Evolutionary conservation across 208 protist genomes (phyloP).

Genomic region (Angomonas desouzai): DNA sequence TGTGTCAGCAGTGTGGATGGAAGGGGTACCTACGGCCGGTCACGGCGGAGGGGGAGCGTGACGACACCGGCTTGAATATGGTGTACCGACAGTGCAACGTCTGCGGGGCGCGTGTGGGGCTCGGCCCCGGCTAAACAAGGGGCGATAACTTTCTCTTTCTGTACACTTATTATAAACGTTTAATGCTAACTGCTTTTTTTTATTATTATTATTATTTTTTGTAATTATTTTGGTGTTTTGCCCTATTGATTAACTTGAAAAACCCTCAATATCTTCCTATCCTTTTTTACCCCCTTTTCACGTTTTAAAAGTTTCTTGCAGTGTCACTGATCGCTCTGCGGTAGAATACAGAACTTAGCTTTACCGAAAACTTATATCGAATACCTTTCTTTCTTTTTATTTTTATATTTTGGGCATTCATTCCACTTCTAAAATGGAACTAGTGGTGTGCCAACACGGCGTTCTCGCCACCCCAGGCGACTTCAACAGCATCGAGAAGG

Average conservation of each 20-base stretch:
- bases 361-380: not conserved
- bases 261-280: too few species aligned
- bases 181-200: conserved; percentile 4
- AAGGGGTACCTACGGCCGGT: conserved; percentile 55
- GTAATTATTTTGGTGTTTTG: not conserved
- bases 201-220: conserved; percentile 10
- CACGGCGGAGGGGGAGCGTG: not conserved
- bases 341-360: too few species aligned
- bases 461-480: conserved; percentile 26
- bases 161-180: not conserved
- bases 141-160: conserved; percentile 14
- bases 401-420: conserved; percentile 3
- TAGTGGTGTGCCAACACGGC: conserved; percentile 70
- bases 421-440: conserved; percentile 18
- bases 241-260: too few species aligned
- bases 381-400: conserved; percentile 10
- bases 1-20: conserved; percentile 40
- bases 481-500: conserved; percentile 36
- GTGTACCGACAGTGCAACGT: not conserved
- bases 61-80: not conserved
- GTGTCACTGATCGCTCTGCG: too few species aligned
- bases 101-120: not conserved
- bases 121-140: not conserved
- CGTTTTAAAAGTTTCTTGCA: too few species aligned
- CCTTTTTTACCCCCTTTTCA: too few species aligned